phyloP scores from a whole-genome alignment of 257 asterid genomes.

The Solanum sparsipilum region DNA sequence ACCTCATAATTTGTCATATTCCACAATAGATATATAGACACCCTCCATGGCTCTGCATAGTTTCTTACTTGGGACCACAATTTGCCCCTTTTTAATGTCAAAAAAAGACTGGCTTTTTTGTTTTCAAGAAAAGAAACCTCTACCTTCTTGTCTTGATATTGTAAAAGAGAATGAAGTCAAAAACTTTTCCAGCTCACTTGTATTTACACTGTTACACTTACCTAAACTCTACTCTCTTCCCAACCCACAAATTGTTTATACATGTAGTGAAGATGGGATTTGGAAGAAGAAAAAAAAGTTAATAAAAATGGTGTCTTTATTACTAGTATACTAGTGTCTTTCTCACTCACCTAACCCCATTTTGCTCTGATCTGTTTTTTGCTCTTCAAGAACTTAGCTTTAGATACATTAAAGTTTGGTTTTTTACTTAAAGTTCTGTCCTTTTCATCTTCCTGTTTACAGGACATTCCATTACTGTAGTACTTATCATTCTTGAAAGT shows the following conservation, averaged over 20 bases:
- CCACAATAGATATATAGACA: neutral
- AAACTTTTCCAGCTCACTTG: neutral
- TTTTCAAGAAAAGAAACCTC: neutral
- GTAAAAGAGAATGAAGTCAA: conserved; percentile 1
- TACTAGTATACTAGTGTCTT: neutral
- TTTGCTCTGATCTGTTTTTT: neutral
- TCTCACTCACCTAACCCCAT: neutral
- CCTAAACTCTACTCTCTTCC: neutral
- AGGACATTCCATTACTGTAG: neutral
- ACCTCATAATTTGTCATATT: neutral
- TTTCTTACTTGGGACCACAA: conserved; percentile 1
- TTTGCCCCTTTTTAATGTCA: neutral
- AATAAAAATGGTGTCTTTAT: neutral
- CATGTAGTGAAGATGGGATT: neutral
- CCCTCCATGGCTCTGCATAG: neutral
- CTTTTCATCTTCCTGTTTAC: neutral
- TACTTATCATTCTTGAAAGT: neutral
- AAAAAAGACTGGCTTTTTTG: neutral
- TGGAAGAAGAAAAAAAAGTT: neutral
- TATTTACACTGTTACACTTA: neutral
- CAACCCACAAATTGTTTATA: neutral
- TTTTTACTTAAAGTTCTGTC: neutral
- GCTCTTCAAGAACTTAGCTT: neutral
- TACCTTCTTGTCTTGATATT: neutral
- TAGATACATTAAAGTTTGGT: neutral